Base-by-base conservation (phyloP, 2,329 filamentous ascomycete species). In the Fusarium concolor region DNA sequence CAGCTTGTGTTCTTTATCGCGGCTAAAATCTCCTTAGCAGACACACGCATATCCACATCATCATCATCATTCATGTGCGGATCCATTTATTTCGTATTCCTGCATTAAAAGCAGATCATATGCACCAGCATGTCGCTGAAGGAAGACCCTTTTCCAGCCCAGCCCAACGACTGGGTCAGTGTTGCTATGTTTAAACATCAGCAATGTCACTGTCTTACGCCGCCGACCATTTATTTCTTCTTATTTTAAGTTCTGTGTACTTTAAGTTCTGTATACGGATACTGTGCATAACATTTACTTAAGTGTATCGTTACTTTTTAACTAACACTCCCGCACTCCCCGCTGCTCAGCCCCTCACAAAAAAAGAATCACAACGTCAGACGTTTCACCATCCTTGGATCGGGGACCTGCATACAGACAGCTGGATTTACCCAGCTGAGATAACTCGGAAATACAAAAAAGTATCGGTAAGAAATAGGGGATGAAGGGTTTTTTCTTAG, bases 61-160 rank as follows among this genome's bases (percentile, higher is more conserved):
- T 31, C 38, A 14, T 31, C 29, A 41, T 56, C 44, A 51, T 43
- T 52, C 44, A 52, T 24, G 41, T 43, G 29, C 35, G 38, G 57
- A 29, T 41, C 33, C 53, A 17, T 33, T 7, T 33, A 42, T 56
- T 49, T 55, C 49, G 44, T 66, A 62, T 66, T 66, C 50, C 41
- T 45, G 49, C 31, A 38, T 58, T 56, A 51, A 62, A 18, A 56
- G 62, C 37, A 62, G 62, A 66, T 66, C 62, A 66, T 66, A 65
- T 65, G 39, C 44, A 41, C 56, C 41, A 46, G 51, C 61, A 64
- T 64, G 45, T 64, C 41, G 20, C 61, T 33, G 12, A 33, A 33
- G 11, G 29, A 56, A 29, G 35, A 50, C 57, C 51, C 50, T 12
- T 45, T 50, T 45, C 28, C 42, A 26, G 28, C 46, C 35, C 33